These are phyloP conservation scores for Phaffomyces opuntiae DNA, from an alignment of 805 yeast species.

Conservation along the genomic window DNA sequence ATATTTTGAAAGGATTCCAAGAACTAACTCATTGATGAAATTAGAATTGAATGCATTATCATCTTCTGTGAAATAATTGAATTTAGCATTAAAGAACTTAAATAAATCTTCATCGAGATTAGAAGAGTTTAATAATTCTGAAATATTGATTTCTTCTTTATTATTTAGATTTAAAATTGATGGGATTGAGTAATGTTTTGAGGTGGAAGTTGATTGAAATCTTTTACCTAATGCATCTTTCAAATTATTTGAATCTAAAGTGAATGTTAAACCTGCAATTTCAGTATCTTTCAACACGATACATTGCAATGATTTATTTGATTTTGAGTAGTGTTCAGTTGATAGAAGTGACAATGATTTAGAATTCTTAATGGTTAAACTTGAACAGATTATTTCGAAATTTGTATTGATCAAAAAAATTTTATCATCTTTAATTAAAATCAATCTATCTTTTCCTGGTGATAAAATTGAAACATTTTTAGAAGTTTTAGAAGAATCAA, in stretches of 20 bases:
- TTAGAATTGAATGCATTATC: slow-evolving; percentile 58
- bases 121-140: slow-evolving; percentile 19
- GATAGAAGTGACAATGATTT: too few relatives aligned
- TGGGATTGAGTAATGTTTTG: slow-evolving; percentile 14
- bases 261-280: slow-evolving; percentile 31
- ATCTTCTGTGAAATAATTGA: slow-evolving; percentile 52
- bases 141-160: slow-evolving; percentile 10
- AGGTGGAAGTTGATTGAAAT: not conserved
- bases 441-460: slow-evolving; percentile 21
- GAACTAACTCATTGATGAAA: not conserved
- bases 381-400: slow-evolving; percentile 20
- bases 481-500: not conserved
- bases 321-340: too few relatives aligned
- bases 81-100: slow-evolving; percentile 25
- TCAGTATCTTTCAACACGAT: slow-evolving; percentile 16
- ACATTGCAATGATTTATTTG: not conserved
- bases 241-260: slow-evolving; percentile 61
- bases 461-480: slow-evolving; percentile 16
- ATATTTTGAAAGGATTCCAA: not conserved
- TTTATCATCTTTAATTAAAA: slow-evolving; percentile 19
- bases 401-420: slow-evolving; percentile 32
- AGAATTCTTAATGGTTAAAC: not conserved
- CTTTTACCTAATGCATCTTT: slow-evolving; percentile 68
- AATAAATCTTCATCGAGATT: slow-evolving; percentile 28
- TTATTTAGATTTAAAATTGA: slow-evolving; percentile 21